Evolutionary conservation across 2,329 filamentous ascomycete genomes (phyloP).

Genomic region (Anisogramma anomala): DNA sequence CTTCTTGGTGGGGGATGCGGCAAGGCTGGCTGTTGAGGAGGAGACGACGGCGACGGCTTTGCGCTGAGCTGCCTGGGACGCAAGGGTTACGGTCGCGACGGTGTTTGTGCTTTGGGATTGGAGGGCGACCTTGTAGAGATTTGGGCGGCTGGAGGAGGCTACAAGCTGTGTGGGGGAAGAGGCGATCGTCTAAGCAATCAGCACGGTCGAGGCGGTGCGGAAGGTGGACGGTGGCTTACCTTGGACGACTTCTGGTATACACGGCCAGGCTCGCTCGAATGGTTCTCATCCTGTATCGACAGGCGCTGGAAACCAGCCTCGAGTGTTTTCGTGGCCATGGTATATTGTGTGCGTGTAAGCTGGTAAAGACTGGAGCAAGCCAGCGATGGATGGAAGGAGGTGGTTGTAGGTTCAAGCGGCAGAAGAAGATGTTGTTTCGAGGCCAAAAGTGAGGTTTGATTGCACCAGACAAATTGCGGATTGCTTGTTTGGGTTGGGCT

Average conservation of each 20-base stretch:
- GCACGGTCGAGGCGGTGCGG: constrained; percentile 8
- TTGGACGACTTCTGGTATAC: constrained; percentile 61
- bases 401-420: neutral
- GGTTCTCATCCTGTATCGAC: constrained; percentile 82
- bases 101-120: constrained; percentile 64
- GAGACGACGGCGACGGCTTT: constrained; percentile 22
- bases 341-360: constrained; percentile 2
- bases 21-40: constrained; percentile 16
- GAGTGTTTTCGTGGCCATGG: constrained; percentile 59
- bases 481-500: too few relatives aligned
- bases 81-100: constrained; percentile 53
- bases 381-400: neutral
- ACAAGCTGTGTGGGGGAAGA: constrained; percentile 31
- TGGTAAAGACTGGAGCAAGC: neutral
- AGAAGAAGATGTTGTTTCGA: neutral
- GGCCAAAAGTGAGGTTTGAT: too few relatives aligned
- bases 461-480: too few relatives aligned
- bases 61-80: constrained; percentile 52
- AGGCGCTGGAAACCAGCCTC: constrained; percentile 85
- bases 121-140: constrained; percentile 75
- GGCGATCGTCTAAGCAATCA: constrained; percentile 32
- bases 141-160: constrained; percentile 55
- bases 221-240: constrained; percentile 35
- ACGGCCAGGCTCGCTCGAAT: constrained; percentile 42
- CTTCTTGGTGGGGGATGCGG: constrained; percentile 15